Conservation (phyloP, 202 grass and related monocot genomes). For the Alloteropsis angusta region DNA sequence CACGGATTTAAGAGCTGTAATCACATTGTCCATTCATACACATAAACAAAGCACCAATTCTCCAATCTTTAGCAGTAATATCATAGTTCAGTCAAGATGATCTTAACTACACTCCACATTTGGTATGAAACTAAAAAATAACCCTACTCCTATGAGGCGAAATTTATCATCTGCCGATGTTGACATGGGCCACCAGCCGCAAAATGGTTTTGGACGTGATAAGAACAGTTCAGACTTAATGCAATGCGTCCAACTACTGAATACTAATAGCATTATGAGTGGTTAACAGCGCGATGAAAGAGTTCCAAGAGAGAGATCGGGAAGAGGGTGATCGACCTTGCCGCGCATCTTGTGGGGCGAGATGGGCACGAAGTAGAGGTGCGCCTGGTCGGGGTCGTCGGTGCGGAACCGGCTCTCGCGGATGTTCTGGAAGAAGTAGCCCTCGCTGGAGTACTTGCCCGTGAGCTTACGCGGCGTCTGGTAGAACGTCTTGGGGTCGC, state of each 20-base stretch:
- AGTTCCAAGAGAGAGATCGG: neutral
- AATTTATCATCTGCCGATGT: neutral
- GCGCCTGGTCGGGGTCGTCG: constrained; percentile 51
- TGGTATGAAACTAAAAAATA: neutral
- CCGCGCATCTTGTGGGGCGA: constrained; percentile 97
- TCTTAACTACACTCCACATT: neutral
- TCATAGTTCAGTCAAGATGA: neutral
- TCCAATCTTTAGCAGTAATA: neutral
- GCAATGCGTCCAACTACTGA: neutral
- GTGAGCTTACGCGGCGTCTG: constrained; percentile 66
- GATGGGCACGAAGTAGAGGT: constrained; percentile 87
- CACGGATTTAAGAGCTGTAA: neutral
- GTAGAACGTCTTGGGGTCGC: constrained; percentile 72
- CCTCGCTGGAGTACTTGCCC: constrained; percentile 96
- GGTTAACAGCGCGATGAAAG: neutral
- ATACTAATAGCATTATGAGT: neutral
- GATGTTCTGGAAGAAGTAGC: constrained; percentile 98
- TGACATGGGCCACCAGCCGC: neutral
- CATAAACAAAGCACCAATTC: neutral
- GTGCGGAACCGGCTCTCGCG: constrained; percentile 71
- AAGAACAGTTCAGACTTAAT: neutral
- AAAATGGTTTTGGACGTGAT: neutral
- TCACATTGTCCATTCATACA: neutral
- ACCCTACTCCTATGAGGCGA: neutral
- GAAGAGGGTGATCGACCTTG: constrained; percentile 30